phyloP scores from a whole-genome alignment of 1,284 basidiomycete species.

The Thelephora terrestris region DNA sequence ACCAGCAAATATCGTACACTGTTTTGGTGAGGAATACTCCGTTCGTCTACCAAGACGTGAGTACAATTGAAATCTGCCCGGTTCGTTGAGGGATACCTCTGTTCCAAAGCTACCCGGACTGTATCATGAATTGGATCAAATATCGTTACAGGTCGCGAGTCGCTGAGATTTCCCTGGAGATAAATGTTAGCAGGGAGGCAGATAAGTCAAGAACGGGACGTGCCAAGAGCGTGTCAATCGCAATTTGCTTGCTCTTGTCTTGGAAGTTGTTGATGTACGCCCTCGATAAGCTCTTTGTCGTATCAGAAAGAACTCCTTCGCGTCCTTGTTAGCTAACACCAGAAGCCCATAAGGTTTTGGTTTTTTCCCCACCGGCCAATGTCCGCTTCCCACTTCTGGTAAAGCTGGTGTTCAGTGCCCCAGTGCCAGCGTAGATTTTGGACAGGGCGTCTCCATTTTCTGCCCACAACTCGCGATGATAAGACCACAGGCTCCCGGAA shows the following conservation, averaged over 20 bases:
- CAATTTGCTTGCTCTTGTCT: conserved; percentile 88
- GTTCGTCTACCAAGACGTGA: conserved; percentile 37
- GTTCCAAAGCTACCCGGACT: conserved; percentile 59
- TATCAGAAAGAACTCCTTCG: conserved; percentile 84
- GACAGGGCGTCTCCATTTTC: conserved; percentile 90
- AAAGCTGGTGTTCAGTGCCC: conserved; percentile 92
- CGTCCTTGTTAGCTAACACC: not conserved
- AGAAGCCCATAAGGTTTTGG: not conserved
- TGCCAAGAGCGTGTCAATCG: conserved; percentile 93
- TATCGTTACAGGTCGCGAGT: conserved; percentile 81
- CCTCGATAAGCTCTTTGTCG: conserved; percentile 90
- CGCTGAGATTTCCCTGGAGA: conserved; percentile 78
- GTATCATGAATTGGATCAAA: conserved; percentile 93
- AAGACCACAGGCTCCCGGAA: conserved; percentile 65
- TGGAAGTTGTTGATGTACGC: conserved; percentile 99
- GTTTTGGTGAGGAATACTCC: conserved; percentile 79
- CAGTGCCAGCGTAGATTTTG: conserved; percentile 94
- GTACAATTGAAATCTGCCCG: conserved; percentile 5
- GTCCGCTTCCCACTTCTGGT: conserved; percentile 93
- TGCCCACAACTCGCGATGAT: conserved; percentile 93
- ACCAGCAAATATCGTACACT: conserved; percentile 74
- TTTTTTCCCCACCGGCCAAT: conserved; percentile 48
- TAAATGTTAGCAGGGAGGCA: conserved; percentile 1
- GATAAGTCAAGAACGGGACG: conserved; percentile 14
- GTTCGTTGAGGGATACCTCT: conserved; percentile 34